Conservation (phyloP, 768 basidiomycete species). For the Leccinum broughii region DNA sequence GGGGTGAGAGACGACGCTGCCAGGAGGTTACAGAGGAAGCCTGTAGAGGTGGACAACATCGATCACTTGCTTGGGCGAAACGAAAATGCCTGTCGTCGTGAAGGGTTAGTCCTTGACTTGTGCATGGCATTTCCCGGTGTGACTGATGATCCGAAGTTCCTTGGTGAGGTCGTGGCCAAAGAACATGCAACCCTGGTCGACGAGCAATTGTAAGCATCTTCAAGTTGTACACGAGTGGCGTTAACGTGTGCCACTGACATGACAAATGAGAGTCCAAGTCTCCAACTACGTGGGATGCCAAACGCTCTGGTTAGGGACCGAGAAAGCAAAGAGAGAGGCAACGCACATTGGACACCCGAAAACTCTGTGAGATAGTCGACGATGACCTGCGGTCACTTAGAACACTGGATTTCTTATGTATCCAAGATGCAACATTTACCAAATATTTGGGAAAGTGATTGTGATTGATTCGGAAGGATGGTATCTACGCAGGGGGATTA, state of each 20-base stretch:
- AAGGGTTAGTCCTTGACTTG: neutral
- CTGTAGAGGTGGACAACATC: constrained; percentile 93
- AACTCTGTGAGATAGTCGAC: constrained; percentile 97
- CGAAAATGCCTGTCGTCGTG: constrained; percentile 76
- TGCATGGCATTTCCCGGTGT: neutral
- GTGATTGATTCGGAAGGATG: no score
- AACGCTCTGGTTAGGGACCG: neutral
- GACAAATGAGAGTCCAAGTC: constrained; percentile 87
- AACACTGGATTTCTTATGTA: no score
- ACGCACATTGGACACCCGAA: constrained; percentile 89
- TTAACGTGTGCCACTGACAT: constrained; percentile 68
- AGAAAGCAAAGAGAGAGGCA: neutral
- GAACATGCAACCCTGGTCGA: constrained; percentile 94
- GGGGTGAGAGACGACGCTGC: constrained; percentile 85
- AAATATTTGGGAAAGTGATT: no score
- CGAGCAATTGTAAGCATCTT: constrained; percentile 79
- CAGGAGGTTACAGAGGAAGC: constrained; percentile 62
- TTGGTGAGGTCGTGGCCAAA: constrained; percentile 96
- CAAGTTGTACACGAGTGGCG: constrained; percentile 92
- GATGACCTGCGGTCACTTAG: constrained; percentile 52
- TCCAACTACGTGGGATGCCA: constrained; percentile 56
- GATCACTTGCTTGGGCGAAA: constrained; percentile 92
- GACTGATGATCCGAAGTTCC: constrained; percentile 98
- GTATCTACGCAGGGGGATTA: no score
- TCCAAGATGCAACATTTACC: no score